Evolutionary conservation across 176 grass and related monocot genomes (phyloP), one percentile per base, ranked within the genome.

Genomic region (Phoenix roebelenii): DNA sequence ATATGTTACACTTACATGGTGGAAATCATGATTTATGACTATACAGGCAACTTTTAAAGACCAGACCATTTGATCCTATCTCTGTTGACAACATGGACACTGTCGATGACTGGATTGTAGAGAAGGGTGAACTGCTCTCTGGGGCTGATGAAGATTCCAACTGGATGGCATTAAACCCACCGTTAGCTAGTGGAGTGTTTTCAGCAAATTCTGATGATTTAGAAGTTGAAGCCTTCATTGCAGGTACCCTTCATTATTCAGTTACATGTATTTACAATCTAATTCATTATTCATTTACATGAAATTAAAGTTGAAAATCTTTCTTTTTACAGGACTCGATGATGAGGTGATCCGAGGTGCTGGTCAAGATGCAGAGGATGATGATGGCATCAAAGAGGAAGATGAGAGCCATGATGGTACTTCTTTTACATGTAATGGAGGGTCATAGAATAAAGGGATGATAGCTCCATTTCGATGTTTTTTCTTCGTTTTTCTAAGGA

Each of bases 101-200:
- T 60, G 80, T 97, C 64, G 81, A 83, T 61, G 81, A 97, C 63
- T 97, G 92, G 92, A 54, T 81, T 70, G n/a, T 88, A 58, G 87
- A 91, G 75, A 88, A 73, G 85, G 58, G 72, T 71, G 57, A 39
- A 51, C n/a, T 75, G 16, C 70, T 82, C 5, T 84, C 80, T 2
- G 70, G 61, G 12, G 64, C 19, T 16, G 26, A 54, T 10, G 87
- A 88, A 35, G 75, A 76, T 32, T 30, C 67, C 64, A 95, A 86
- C 28, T 97, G 87, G 92, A 80, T 77, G 78, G 80, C 79, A 23
- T 54, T 97, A 67, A 78, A 75, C 77, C 87, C 79, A 56, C 64
- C 78, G 49, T 22, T 73, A 16, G 50, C 65, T 65, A 60, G 48
- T 26, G 19, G 6, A 58, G 61, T 74, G 19, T 18, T 51, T 61